phyloP scores from a whole-genome alignment of 2,329 filamentous ascomycete species.

The Paraconiothyrium brasiliense region DNA sequence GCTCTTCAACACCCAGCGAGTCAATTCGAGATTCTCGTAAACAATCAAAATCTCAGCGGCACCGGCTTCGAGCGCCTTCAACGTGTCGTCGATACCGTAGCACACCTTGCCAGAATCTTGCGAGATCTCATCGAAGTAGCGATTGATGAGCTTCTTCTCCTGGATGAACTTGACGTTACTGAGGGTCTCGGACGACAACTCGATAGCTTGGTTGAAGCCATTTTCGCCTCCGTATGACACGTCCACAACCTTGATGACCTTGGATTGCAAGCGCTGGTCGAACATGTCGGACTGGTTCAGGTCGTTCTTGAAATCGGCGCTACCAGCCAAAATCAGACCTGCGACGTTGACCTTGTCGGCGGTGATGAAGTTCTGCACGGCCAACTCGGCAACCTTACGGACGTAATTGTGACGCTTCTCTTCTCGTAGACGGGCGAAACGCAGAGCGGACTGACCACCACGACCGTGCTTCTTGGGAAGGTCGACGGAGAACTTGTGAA shows the following conservation, averaged over 20 bases:
- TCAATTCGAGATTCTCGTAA: constrained; percentile 96
- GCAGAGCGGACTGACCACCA: constrained; percentile 99
- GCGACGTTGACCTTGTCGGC: constrained; percentile 98
- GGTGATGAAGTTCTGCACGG: constrained; percentile 98
- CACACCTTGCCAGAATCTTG: constrained; percentile 97
- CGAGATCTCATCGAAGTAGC: constrained; percentile 99
- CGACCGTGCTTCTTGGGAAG: constrained; percentile 99
- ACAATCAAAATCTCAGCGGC: constrained; percentile 95
- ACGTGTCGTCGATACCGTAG: constrained; percentile 96
- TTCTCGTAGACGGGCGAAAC: constrained; percentile 99
- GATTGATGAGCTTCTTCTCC: constrained; percentile 99
- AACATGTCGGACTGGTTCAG: constrained; percentile 98
- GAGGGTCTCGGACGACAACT: constrained; percentile 91
- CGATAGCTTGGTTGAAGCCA: constrained; percentile 99
- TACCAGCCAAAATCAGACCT: constrained; percentile 93
- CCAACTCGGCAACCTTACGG: constrained; percentile 96
- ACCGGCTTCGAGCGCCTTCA: constrained; percentile 95
- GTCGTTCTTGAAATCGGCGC: constrained; percentile 99
- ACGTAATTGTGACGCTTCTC: constrained; percentile 99
- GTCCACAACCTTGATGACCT: constrained; percentile 99
- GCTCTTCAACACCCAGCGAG: constrained; percentile 87
- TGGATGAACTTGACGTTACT: constrained; percentile 99
- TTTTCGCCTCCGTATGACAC: constrained; percentile 99
- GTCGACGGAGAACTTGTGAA: constrained; percentile 99
- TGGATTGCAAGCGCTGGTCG: constrained; percentile 86